These are phyloP conservation scores for Curvularia sp. DNA, from an alignment of 2,329 filamentous ascomycete species.

Conservation along the genomic window DNA sequence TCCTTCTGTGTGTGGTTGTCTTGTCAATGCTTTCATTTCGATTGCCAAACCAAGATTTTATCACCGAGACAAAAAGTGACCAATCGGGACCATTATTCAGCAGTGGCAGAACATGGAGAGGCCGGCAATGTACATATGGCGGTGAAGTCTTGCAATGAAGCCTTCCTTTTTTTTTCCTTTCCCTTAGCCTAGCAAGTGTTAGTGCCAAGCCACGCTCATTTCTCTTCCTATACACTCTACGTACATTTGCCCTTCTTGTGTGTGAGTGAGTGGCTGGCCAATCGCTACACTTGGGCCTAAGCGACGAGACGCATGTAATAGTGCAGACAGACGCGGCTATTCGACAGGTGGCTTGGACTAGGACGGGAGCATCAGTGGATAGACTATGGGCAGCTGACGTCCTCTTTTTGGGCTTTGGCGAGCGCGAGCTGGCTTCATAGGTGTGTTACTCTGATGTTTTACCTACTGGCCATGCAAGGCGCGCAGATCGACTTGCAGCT, in stretches of 20 bases:
- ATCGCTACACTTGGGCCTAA: conserved; percentile 11
- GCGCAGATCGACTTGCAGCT: not conserved
- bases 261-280: not conserved
- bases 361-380: not conserved
- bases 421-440: not conserved
- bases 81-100: not conserved
- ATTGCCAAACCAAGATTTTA: conserved; percentile 4
- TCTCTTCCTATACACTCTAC: not conserved
- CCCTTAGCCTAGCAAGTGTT: not conserved
- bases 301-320: not conserved
- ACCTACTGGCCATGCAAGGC: not conserved
- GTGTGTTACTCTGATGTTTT: not conserved
- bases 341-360: not conserved
- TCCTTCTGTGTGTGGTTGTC: not conserved
- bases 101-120: conserved; percentile 3
- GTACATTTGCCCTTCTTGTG: not conserved
- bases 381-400: not conserved
- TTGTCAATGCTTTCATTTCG: conserved; percentile 9
- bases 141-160: conserved; percentile 6
- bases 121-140: conserved; percentile 17
- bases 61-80: not conserved
- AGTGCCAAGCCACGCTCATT: conserved; percentile 1
- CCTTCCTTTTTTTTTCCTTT: not conserved
- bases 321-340: not conserved
- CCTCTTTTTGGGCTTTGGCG: not conserved